Conservation (phyloP, 1,139 yeast species). For the Entelexis paramagnoliae region DNA sequence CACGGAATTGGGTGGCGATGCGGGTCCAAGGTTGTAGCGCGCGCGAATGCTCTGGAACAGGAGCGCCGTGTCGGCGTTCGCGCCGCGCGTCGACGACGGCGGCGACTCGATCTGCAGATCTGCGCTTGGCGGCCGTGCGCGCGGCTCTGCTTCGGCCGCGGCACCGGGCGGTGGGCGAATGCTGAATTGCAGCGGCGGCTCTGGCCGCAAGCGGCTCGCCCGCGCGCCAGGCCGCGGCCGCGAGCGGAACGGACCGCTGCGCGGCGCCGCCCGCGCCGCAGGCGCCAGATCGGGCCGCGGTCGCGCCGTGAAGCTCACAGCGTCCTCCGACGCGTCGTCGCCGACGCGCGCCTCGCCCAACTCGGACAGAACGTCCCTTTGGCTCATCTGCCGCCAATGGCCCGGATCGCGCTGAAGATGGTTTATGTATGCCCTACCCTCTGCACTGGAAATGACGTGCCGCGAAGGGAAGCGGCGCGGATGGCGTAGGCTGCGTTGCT, state of each 20-base stretch:
- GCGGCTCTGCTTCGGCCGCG: background rate
- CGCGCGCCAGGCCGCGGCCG: background rate
- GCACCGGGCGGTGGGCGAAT: background rate
- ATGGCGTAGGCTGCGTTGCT: no score
- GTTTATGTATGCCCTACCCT: conserved; percentile 2
- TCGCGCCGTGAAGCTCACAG: background rate
- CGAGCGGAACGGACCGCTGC: background rate
- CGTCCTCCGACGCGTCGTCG: background rate
- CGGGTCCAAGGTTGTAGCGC: background rate
- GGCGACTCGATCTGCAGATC: background rate
- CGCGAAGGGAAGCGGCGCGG: no score
- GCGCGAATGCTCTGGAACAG: background rate
- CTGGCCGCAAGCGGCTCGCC: background rate
- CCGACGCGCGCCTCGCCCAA: background rate
- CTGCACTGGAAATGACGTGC: no score
- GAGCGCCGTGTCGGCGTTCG: background rate
- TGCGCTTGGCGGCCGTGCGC: background rate
- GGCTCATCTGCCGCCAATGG: background rate
- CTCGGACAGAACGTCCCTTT: background rate
- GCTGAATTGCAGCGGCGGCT: background rate
- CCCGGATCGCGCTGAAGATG: background rate
- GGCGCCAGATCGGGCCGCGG: background rate
- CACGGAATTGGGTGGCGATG: background rate
- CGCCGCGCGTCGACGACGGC: background rate
- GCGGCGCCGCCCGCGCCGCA: no score